phyloP scores from a whole-genome alignment of 2,329 filamentous ascomycete genomes.

The Epichloe gansuensis region DNA sequence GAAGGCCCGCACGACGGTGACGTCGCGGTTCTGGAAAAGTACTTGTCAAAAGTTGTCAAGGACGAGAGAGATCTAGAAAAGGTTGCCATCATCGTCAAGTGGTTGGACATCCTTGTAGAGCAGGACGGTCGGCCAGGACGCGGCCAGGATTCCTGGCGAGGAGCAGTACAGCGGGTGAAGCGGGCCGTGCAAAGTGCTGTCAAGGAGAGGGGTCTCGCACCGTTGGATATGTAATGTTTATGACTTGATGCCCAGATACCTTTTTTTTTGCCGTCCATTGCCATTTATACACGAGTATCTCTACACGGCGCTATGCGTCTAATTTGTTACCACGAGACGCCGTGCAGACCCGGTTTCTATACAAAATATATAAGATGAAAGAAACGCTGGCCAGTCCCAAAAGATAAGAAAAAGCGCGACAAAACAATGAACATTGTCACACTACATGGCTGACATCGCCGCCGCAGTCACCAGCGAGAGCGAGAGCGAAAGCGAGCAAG shows the following conservation, averaged over 20 bases:
- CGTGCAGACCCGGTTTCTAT: not conserved
- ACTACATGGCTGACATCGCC: not conserved
- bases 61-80: constrained; percentile 74
- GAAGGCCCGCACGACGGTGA: constrained; percentile 74
- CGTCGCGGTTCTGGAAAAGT: constrained; percentile 60
- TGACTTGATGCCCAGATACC: not conserved
- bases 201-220: constrained; percentile 41
- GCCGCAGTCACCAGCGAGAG: not conserved
- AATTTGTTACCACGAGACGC: no score
- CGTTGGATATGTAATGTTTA: constrained; percentile 27
- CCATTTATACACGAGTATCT: no score
- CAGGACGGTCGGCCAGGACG: constrained; percentile 26
- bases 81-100: constrained; percentile 55
- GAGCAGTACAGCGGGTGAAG: constrained; percentile 32
- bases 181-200: constrained; percentile 43
- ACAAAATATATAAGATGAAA: not conserved
- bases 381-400: not conserved
- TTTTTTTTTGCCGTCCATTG: not conserved
- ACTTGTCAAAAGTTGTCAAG: constrained; percentile 56
- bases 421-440: not conserved
- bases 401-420: not conserved
- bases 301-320: no score
- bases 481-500: not conserved
- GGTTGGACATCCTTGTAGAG: constrained; percentile 48
- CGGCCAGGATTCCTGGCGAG: constrained; percentile 34